Conservation (phyloP, 257 asterid species). For the Agastache rugosa region DNA sequence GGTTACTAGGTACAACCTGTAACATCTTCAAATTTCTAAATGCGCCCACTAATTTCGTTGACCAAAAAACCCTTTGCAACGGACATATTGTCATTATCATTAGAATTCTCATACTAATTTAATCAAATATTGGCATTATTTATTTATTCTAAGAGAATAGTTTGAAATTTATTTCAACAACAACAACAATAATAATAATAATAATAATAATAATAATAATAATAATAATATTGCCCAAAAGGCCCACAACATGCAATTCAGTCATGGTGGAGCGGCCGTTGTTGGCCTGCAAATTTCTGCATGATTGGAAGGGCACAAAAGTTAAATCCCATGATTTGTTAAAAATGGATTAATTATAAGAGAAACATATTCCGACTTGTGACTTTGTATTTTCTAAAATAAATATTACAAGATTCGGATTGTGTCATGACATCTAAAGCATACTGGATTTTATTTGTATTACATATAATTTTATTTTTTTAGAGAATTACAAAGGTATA, state of each 20-base stretch:
- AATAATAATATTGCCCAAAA: neutral
- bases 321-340: neutral
- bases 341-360: neutral
- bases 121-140: conserved; percentile 1
- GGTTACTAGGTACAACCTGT: conserved; percentile 36
- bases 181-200: neutral
- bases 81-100: conserved; percentile 19
- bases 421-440: neutral
- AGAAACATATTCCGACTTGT: neutral
- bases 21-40: conserved; percentile 28
- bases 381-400: neutral
- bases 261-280: conserved; percentile 32
- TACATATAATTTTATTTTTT: neutral
- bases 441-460: neutral
- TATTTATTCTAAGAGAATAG: neutral
- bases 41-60: conserved; percentile 31
- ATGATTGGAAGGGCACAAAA: neutral
- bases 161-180: no score
- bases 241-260: conserved; percentile 44
- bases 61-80: conserved; percentile 18
- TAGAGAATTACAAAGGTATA: no score
- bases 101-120: neutral
- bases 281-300: neutral
- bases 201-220: neutral
- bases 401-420: neutral